Conservation (phyloP, 1,139 yeast species). For the Yamadazyma siamensis region DNA sequence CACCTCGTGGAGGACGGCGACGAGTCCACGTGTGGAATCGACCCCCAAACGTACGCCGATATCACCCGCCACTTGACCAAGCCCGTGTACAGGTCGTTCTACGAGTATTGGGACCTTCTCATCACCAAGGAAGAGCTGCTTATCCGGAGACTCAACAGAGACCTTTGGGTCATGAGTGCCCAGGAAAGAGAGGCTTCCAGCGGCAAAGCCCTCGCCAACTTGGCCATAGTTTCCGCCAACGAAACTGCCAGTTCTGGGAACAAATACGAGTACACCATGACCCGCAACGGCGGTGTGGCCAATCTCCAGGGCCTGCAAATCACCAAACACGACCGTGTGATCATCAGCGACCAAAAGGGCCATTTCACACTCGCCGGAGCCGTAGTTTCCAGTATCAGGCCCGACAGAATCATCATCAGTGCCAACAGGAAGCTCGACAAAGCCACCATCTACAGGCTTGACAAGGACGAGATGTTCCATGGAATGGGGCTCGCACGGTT, state of each 20-base stretch:
- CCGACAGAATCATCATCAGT: constrained; percentile 35
- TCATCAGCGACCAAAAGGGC: constrained; percentile 78
- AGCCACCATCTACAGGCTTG: constrained; percentile 55
- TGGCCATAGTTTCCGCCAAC: constrained; percentile 33
- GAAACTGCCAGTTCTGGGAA: constrained; percentile 17
- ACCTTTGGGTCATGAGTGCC: constrained; percentile 67
- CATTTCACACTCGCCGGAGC: constrained; percentile 76
- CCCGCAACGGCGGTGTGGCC: constrained; percentile 20
- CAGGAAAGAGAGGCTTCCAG: constrained; percentile 54
- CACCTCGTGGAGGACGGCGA: constrained; percentile 57
- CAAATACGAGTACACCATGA: constrained; percentile 42
- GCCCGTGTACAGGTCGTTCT: constrained; percentile 47
- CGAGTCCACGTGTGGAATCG: constrained; percentile 46
- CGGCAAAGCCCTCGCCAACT: constrained; percentile 57
- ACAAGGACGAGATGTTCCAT: constrained; percentile 73
- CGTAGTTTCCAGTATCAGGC: constrained; percentile 40
- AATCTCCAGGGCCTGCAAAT: constrained; percentile 42
- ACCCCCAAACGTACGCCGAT: constrained; percentile 38
- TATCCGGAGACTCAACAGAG: constrained; percentile 50
- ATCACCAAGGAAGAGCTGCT: constrained; percentile 74
- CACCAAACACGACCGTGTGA: constrained; percentile 51
- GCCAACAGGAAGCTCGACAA: constrained; percentile 47
- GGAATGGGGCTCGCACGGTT: constrained; percentile 76
- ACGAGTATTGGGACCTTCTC: constrained; percentile 67
- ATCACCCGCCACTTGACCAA: constrained; percentile 45